These are phyloP conservation scores for Eleusine coracana DNA, from an alignment of 176 grass and related monocot genomes.

Conservation along the genomic window DNA sequence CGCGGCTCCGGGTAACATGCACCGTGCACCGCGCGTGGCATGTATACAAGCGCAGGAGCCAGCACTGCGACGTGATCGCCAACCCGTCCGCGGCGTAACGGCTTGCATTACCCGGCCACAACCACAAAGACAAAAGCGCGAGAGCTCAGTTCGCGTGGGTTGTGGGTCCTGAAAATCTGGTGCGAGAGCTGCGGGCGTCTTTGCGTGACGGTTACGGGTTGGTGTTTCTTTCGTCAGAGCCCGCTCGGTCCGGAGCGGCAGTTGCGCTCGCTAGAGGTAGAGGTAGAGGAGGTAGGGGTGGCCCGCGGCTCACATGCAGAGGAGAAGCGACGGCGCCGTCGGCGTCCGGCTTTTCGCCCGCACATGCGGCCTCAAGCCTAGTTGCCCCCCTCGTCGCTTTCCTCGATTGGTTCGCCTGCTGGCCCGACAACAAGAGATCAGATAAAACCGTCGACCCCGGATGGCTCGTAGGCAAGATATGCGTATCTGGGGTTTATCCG, in stretches of 20 bases:
- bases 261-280: background rate
- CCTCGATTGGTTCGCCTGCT: background rate
- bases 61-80: too few species aligned
- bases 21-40: background rate
- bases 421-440: conserved; percentile 10
- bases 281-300: too few species aligned
- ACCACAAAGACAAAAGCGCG: background rate
- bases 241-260: background rate
- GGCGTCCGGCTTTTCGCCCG: conserved; percentile 12
- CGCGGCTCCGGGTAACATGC: background rate
- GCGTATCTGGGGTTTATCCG: conserved; percentile 17
- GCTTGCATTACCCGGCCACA: background rate
- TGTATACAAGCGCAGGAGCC: too few species aligned
- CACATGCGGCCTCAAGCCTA: conserved; percentile 19
- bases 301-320: conserved; percentile 3
- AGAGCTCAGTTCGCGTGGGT: conserved; percentile 5
- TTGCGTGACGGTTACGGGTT: conserved; percentile 17
- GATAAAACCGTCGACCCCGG: conserved; percentile 12
- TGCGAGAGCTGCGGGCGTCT: conserved; percentile 18
- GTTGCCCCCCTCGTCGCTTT: background rate
- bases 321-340: conserved; percentile 18
- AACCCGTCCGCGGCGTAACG: background rate
- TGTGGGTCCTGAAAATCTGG: background rate
- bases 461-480: background rate
- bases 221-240: background rate